A percentile compares a stretch with the other conserved stretches of the same genome.
These are phyloP conservation scores for Solanum pinnatisectum DNA, from an alignment of 257 asterid species.

Conservation along the genomic window DNA sequence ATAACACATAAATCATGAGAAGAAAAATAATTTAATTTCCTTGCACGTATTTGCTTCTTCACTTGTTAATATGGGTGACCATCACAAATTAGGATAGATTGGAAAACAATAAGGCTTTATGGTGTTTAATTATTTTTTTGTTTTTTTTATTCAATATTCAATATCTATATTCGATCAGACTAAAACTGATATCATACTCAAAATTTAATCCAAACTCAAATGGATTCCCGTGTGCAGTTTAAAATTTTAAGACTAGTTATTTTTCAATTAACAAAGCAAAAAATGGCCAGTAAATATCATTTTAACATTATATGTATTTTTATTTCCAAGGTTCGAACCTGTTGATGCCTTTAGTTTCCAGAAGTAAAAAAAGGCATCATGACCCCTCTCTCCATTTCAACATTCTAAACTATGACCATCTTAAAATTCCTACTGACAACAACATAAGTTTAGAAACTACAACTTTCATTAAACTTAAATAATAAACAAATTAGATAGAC, in stretches of 20 bases:
- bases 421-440: neutral
- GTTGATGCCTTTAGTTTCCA: neutral
- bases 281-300: neutral
- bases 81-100: neutral
- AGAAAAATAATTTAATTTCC: neutral
- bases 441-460: neutral
- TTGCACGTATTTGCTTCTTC: neutral
- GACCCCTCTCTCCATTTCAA: no score
- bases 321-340: neutral
- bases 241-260: neutral
- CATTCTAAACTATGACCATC: neutral
- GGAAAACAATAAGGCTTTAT: neutral
- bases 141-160: neutral
- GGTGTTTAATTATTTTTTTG: neutral
- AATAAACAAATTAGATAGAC: neutral
- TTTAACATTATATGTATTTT: neutral
- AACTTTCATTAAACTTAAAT: neutral
- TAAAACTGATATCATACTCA: neutral
- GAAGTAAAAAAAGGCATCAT: neutral
- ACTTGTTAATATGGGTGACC: neutral
- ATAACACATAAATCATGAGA: neutral
- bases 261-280: no score
- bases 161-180: neutral
- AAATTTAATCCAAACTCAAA: neutral
- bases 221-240: neutral